These are phyloP conservation scores for Coemansia sp. DNA, from an alignment of 192 early-diverging fungal species.

Conservation along the genomic window DNA sequence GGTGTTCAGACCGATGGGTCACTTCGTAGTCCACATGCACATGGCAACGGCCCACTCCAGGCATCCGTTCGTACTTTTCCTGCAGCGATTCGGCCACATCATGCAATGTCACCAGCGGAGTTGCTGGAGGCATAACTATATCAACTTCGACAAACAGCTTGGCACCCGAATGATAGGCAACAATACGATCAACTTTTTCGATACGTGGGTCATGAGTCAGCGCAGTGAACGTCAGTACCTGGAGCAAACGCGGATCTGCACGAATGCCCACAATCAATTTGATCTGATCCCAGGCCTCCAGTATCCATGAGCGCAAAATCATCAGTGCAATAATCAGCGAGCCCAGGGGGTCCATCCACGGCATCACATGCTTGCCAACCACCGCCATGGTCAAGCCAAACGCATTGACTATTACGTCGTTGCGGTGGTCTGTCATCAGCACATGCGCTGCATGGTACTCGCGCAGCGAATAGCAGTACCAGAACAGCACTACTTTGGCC, in stretches of 20 bases:
- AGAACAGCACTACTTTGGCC: slow-evolving; percentile 62
- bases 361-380: slow-evolving; percentile 55
- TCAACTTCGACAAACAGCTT: slow-evolving; percentile 94
- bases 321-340: slow-evolving; percentile 67
- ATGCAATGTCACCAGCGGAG: slow-evolving; percentile 76
- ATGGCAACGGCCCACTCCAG: slow-evolving; percentile 87
- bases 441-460: slow-evolving; percentile 59
- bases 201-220: slow-evolving; percentile 68
- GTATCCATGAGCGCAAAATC: slow-evolving; percentile 67
- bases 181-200: slow-evolving; percentile 71
- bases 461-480: slow-evolving; percentile 66
- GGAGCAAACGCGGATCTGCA: slow-evolving; percentile 75
- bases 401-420: slow-evolving; percentile 71
- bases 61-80: slow-evolving; percentile 79
- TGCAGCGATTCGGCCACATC: slow-evolving; percentile 91
- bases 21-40: slow-evolving; percentile 95
- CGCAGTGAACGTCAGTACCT: slow-evolving; percentile 83
- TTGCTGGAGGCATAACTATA: slow-evolving; percentile 86
- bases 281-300: slow-evolving; percentile 68
- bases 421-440: slow-evolving; percentile 70
- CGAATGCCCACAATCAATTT: slow-evolving; percentile 78
- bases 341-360: slow-evolving; percentile 74
- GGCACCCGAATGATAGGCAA: slow-evolving; percentile 85
- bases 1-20: slow-evolving; percentile 77
- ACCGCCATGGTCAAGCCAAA: slow-evolving; percentile 68